Evolutionary conservation across 2,329 filamentous ascomycete species (phyloP), one percentile per base, ranked within the genome.

Genomic region (Keithomyces neogunnii): DNA sequence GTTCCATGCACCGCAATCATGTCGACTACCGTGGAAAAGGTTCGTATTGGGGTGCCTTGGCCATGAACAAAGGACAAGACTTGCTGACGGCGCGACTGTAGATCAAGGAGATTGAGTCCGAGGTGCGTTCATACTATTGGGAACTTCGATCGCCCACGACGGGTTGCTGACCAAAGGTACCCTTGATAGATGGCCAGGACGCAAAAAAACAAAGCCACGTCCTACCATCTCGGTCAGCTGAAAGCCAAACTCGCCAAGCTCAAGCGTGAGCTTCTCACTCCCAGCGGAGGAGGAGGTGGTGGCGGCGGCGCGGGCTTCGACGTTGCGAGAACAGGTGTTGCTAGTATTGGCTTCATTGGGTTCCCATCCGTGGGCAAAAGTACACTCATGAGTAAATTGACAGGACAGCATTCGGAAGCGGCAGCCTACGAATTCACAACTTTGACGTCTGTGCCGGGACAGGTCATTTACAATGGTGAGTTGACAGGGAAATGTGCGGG

Each of bases 361-460:
- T 99, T 99, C 65, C 93, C 93, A 2, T 99, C 93, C 1, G 93
- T 99, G 56, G 93, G 93, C 55, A 99, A 99, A 75, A 96, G 89
- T 80, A 99, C 93, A 48, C 77, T 99, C 62, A 96, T 99, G 91
- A 96, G 85, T 67, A 84, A 77, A 64, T 73, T 99, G 66, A 99
- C 93, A 43, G 93, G 93, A 49, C 92, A 96, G 72, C 92, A 99
- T 68, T 97, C 92, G 2, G 93, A 99, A 77, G 92, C 84, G 51
- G 93, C 93, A 19, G 93, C 92, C 49, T 99, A 99, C 72, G 93
- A 99, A 69, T 99, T 99, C 75, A 99, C 93, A 58, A 99, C 93
- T 50, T 78, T 99, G 68, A 99, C 93, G 36, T 96, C 92, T 45
- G 93, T 99, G 47, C 93, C 93, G 42, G 93, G 93, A 50, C 93